Evolutionary conservation across 495 filamentous ascomycete species (phyloP), one percentile per base, ranked within the genome.

Genomic region (Neurospora tetraspora): DNA sequence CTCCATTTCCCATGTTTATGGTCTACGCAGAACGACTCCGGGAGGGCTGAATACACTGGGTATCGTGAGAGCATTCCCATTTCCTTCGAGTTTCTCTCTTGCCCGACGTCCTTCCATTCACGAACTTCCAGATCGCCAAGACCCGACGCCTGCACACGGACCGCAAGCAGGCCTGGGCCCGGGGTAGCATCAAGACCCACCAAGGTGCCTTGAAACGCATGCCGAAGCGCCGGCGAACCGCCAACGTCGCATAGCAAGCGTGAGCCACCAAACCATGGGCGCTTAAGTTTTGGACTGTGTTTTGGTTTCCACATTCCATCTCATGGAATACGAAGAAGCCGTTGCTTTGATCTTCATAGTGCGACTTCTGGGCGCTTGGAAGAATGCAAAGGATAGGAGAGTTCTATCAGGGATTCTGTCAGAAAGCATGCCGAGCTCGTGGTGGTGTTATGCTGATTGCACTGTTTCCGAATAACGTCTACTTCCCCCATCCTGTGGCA

Each of bases 341-440:
- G 23, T 31, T 31, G 47, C 11, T 31, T 31, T 59, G 47, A 72
- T 72, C 42, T 53, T 18, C 43, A 65, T 53, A 53, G 43, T 53
- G 70, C 43, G 43, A 59, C 43, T 65, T 40, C 72, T 70, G 72
- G 72, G 72, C 72, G 72, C 72, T 70, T 73, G 72, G 72, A 37
- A 73, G 65, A 70, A 73, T 43, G 42, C 34, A 37, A 39, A 27
- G 7, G 34, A 61, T 31, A 61, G 53, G 53, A 12, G 23, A 7
- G 6, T 31, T 8, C 12, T 7, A 59, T 59, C 11, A 59, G 23
- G 53, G 53, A 8, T 34, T 16, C 5, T 16, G 23, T 27, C 6
- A 8, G 53, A 31, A 61, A 31, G 6, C 53, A 61, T 61, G 53
- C 34, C 23, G 53, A 61, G 23, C 23, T 61, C 4, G 2, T 61